Evolutionary conservation across 2,329 filamentous ascomycete genomes (phyloP).

Genomic region (Pseudogymnoascus sp.): DNA sequence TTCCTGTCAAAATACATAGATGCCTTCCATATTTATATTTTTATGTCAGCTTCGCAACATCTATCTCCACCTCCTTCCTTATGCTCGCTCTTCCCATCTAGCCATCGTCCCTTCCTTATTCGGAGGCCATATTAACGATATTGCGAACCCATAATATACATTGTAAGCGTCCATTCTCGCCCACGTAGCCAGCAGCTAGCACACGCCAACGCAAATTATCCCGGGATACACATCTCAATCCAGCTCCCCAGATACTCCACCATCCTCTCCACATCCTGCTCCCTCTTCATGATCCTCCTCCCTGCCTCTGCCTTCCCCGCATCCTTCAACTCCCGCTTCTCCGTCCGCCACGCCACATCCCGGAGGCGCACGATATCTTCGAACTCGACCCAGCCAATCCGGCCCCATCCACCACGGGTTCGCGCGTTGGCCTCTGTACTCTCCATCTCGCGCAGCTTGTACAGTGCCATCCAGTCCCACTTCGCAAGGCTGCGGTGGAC

Average conservation of each 20-base stretch:
- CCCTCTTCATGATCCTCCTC: conserved; percentile 32
- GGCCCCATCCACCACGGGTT: neutral
- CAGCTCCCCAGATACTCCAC: conserved; percentile 80
- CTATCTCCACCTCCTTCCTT: neutral
- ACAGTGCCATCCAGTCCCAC: neutral
- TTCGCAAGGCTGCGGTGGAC: neutral
- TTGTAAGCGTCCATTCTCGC: neutral
- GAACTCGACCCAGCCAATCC: conserved; percentile 5
- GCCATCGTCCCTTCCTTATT: neutral
- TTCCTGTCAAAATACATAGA: neutral
- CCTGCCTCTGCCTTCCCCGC: conserved; percentile 60
- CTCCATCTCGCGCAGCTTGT: conserved; percentile 1
- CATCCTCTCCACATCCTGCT: conserved; percentile 43
- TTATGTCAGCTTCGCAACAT: neutral
- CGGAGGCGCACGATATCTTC: neutral
- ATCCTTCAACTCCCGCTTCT: conserved; percentile 41
- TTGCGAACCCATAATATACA: neutral
- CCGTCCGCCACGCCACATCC: conserved; percentile 10
- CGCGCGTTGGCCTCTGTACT: neutral
- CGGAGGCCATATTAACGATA: neutral
- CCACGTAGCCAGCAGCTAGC: neutral
- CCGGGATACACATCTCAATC: conserved; percentile 72
- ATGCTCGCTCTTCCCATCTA: neutral
- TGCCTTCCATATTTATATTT: neutral
- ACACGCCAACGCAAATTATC: neutral